These are phyloP conservation scores for Saussurea involucrata DNA, from an alignment of 129 eudicot genomes.

Conservation along the genomic window DNA sequence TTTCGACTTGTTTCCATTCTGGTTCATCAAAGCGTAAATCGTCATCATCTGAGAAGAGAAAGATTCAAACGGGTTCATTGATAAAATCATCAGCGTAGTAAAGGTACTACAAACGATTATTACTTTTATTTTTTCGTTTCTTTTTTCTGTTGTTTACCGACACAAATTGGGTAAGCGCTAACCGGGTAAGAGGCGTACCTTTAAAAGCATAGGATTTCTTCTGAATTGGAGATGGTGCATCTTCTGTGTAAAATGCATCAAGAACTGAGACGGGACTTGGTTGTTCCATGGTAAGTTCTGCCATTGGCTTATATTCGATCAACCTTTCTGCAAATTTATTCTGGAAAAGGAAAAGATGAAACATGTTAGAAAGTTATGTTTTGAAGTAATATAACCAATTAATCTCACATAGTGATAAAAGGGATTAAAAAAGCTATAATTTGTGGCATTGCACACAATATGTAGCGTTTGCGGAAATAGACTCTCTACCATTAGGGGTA, in stretches of 20 bases:
- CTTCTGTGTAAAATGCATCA: slow-evolving; percentile 76
- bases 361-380: slow-evolving; percentile 10
- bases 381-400: background rate
- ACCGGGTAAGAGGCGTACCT: slow-evolving; percentile 43
- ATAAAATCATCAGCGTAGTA: slow-evolving; percentile 5
- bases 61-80: background rate
- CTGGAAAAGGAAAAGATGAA: slow-evolving; percentile 35
- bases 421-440: background rate
- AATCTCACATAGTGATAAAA: background rate
- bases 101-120: background rate
- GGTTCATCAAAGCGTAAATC: slow-evolving; percentile 39
- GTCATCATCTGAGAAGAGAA: slow-evolving; percentile 40
- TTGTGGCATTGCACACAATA: background rate
- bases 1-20: slow-evolving; percentile 45
- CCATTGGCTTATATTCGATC: slow-evolving; percentile 36
- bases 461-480: background rate
- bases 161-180: background rate
- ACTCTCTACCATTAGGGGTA: background rate
- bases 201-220: slow-evolving; percentile 57
- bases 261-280: slow-evolving; percentile 98
- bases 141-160: background rate
- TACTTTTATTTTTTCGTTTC: too few relatives aligned
- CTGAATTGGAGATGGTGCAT: slow-evolving; percentile 75
- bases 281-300: slow-evolving; percentile 60
- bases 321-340: slow-evolving; percentile 34